These are phyloP conservation scores for Myxozyma nipponensis DNA, from an alignment of 805 yeast species.

Conservation along the genomic window DNA sequence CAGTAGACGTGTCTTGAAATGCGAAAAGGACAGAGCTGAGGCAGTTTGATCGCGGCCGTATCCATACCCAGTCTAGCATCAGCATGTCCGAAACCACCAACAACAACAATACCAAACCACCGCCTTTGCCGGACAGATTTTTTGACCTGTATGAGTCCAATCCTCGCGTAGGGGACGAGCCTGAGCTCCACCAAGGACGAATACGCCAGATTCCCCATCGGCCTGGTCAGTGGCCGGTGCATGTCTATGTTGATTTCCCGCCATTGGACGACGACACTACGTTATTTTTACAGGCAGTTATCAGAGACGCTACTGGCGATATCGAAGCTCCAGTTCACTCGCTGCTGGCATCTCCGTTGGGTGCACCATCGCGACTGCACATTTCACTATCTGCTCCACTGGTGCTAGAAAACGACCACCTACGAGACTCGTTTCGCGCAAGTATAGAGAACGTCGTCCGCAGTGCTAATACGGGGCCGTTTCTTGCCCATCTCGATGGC, in stretches of 20 bases:
- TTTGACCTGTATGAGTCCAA: slow-evolving; percentile 18
- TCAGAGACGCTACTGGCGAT: background rate
- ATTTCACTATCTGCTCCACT: slow-evolving; percentile 23
- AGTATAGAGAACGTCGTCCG: background rate
- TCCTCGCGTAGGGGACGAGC: slow-evolving; percentile 23
- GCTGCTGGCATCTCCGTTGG: slow-evolving; percentile 15
- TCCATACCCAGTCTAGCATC: no score
- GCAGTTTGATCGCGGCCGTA: background rate
- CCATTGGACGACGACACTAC: background rate
- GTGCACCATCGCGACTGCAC: slow-evolving; percentile 21
- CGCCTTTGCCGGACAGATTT: slow-evolving; percentile 23
- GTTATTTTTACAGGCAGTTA: background rate
- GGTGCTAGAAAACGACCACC: slow-evolving; percentile 7
- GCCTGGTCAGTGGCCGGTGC: slow-evolving; percentile 24
- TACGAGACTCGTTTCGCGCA: slow-evolving; percentile 7
- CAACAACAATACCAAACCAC: slow-evolving; percentile 5
- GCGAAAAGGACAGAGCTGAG: background rate
- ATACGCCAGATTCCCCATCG: slow-evolving; percentile 13
- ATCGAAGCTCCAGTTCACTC: slow-evolving; percentile 1
- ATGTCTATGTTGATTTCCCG: slow-evolving; percentile 21
- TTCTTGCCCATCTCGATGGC: background rate
- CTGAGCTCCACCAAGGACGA: slow-evolving; percentile 24
- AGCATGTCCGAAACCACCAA: no score
- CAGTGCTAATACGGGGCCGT: background rate
- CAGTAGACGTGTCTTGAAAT: background rate